Evolutionary conservation across 2,329 filamentous ascomycete species (phyloP).

Genomic region (Pseudocercospora macadamiae): DNA sequence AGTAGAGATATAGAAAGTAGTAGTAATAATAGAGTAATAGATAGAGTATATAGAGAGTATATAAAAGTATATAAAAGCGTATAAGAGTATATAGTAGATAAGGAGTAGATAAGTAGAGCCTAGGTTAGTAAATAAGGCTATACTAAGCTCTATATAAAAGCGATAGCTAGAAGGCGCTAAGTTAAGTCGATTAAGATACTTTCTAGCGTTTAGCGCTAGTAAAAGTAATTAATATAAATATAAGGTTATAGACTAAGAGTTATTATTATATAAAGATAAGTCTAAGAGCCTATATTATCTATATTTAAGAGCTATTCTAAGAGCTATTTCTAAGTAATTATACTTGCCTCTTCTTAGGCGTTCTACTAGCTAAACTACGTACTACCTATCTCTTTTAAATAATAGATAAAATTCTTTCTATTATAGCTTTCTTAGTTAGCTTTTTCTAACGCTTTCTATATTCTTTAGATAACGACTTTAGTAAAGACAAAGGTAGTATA

Average conservation of each 20-base stretch:
- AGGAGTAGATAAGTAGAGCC: no score
- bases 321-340: not conserved
- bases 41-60: not conserved
- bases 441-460: not conserved
- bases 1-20: no score
- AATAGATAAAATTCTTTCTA: not conserved
- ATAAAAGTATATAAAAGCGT: no score
- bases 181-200: no score
- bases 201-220: no score
- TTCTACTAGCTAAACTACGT: not conserved
- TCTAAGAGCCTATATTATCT: not conserved
- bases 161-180: no score
- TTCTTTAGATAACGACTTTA: not conserved
- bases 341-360: not conserved
- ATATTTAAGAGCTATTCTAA: not conserved
- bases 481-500: not conserved
- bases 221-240: no score
- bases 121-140: no score
- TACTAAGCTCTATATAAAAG: no score
- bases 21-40: not conserved
- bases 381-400: not conserved
- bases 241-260: no score
- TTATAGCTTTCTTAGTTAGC: not conserved
- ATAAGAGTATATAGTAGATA: no score
- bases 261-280: no score